Evolutionary conservation across 768 basidiomycete genomes (phyloP).

Genomic region (Kwoniella pini): DNA sequence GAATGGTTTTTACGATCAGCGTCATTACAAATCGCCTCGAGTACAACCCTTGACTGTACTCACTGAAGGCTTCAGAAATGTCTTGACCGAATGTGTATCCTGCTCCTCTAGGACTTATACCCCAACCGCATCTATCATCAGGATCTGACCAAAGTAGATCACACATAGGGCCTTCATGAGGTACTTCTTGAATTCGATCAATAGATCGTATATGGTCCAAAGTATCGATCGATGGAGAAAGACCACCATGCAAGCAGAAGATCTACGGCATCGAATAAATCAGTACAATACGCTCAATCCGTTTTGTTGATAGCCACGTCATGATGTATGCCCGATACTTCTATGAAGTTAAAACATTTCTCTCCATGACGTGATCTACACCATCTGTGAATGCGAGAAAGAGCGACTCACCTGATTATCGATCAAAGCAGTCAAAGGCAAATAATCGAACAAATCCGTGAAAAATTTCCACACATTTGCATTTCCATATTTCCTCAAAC

Average conservation of each 20-base stretch:
- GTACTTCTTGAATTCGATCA: slow-evolving; percentile 98
- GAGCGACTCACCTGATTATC: slow-evolving; percentile 87
- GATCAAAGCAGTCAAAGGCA: slow-evolving; percentile 94
- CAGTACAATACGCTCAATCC: too few relatives aligned
- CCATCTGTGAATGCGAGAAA: neutral
- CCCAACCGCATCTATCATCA: slow-evolving; percentile 99
- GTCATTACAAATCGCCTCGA: neutral
- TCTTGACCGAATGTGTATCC: slow-evolving; percentile 99
- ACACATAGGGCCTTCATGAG: slow-evolving; percentile 99
- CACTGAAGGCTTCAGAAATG: slow-evolving; percentile 92
- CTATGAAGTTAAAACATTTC: too few relatives aligned
- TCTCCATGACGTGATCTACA: neutral
- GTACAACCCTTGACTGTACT: too few relatives aligned
- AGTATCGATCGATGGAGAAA: slow-evolving; percentile 98
- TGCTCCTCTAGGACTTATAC: slow-evolving; percentile 96
- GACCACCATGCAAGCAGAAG: slow-evolving; percentile 96
- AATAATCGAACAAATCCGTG: slow-evolving; percentile 96
- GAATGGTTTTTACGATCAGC: neutral
- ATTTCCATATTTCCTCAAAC: slow-evolving; percentile 98
- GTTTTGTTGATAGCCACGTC: too few relatives aligned
- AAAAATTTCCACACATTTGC: slow-evolving; percentile 99
- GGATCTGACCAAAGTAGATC: slow-evolving; percentile 99
- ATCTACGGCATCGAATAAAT: slow-evolving; percentile 62
- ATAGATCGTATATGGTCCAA: slow-evolving; percentile 98
- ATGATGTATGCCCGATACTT: too few relatives aligned